Percentiles rank a stretch among this genome's conserved stretches.
Evolutionary conservation across 805 yeast species (phyloP).

Genomic region (Debaryomyces maramus): DNA sequence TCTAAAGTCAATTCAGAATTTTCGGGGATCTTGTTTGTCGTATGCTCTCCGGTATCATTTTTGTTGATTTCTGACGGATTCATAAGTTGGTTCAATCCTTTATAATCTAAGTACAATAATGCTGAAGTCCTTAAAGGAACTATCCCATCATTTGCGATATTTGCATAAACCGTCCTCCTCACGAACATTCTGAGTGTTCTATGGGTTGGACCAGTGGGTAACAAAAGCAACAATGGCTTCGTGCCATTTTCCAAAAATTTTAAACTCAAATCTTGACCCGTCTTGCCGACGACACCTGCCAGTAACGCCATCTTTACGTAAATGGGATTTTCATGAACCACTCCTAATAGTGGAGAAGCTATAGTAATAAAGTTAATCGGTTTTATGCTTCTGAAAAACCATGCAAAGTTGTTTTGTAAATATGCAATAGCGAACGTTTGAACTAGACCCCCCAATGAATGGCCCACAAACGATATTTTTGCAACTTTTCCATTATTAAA

Average conservation of each 20-base stretch:
- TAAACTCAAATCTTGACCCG: conserved; percentile 88
- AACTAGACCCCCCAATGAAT: conserved; percentile 89
- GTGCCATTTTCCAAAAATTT: conserved; percentile 41
- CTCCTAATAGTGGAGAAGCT: conserved; percentile 89
- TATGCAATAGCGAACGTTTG: conserved; percentile 91
- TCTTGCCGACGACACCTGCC: conserved; percentile 86
- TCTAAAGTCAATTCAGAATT: conserved; percentile 11
- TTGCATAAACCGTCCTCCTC: conserved; percentile 83
- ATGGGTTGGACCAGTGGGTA: conserved; percentile 77
- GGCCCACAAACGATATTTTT: conserved; percentile 84
- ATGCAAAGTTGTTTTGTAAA: conserved; percentile 65
- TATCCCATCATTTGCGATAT: conserved; percentile 89
- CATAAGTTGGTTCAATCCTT: conserved; percentile 43
- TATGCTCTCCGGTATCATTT: conserved; percentile 14
- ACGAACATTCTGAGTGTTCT: conserved; percentile 59
- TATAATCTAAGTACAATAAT: conserved; percentile 81
- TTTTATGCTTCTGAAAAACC: conserved; percentile 60
- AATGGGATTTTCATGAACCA: conserved; percentile 82
- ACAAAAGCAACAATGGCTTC: conserved; percentile 68
- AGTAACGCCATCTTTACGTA: conserved; percentile 81
- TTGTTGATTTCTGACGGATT: conserved; percentile 14
- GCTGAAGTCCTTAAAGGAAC: conserved; percentile 94
- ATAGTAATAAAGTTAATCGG: conserved; percentile 80
- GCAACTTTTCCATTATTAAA: conserved; percentile 40
- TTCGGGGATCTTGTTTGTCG: conserved; percentile 19